A percentile compares a stretch with the other conserved stretches of the same genome.
Evolutionary conservation across 1,139 yeast genomes (phyloP).

Genomic region (Taphrina flavorubra): DNA sequence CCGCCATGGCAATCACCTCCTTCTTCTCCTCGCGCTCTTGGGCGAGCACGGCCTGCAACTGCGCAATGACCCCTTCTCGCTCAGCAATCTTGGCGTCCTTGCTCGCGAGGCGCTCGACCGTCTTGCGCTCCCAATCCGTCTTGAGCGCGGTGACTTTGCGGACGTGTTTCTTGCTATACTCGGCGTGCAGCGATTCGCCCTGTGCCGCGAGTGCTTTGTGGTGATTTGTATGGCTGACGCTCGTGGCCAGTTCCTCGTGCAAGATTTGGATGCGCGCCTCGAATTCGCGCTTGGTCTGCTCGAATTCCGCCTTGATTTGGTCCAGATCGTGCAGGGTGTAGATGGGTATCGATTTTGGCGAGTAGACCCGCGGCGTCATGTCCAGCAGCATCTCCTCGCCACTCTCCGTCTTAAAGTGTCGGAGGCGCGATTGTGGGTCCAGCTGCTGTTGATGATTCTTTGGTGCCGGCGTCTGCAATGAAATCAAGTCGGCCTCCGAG

Average conservation of each 20-base stretch:
- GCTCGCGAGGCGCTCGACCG: constrained; percentile 21
- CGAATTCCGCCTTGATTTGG: constrained; percentile 32
- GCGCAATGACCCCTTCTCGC: constrained; percentile 16
- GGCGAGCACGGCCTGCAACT: constrained; percentile 15
- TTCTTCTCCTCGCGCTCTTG: constrained; percentile 38
- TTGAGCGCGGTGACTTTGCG: constrained; percentile 42
- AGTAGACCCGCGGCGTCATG: constrained; percentile 38
- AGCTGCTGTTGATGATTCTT: background rate
- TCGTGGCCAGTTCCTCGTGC: constrained; percentile 27
- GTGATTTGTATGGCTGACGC: constrained; percentile 31
- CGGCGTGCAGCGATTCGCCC: constrained; percentile 37
- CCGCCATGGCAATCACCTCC: constrained; percentile 40
- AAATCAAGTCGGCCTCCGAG: constrained; percentile 29
- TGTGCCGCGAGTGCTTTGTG: constrained; percentile 35
- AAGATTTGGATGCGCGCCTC: constrained; percentile 23
- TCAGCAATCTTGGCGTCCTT: constrained; percentile 31
- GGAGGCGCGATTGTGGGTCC: constrained; percentile 18
- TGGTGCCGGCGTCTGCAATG: constrained; percentile 37
- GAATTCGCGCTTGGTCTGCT: constrained; percentile 8
- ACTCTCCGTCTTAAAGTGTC: constrained; percentile 21
- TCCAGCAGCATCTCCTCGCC: constrained; percentile 39
- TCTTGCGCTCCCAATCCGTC: constrained; percentile 40
- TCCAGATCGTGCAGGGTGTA: constrained; percentile 37
- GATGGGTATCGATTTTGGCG: constrained; percentile 33
- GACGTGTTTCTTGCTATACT: constrained; percentile 41